Base-by-base conservation (phyloP, 768 basidiomycete species). In the Kwoniella heveanensis region DNA sequence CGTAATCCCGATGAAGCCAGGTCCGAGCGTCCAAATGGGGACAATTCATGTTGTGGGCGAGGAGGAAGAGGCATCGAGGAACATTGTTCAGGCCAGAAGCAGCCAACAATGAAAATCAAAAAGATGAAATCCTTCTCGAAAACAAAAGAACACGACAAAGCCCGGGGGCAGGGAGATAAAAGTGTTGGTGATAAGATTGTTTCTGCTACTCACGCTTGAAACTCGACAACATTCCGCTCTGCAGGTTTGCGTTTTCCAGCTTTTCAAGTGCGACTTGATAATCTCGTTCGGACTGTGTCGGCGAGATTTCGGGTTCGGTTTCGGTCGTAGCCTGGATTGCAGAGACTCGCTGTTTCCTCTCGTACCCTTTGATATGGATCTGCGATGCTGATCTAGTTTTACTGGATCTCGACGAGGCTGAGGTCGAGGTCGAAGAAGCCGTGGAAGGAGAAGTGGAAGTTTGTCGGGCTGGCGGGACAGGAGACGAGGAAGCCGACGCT, bases 201-300 rank as follows among this genome's bases (percentile, higher is more conserved):
- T 21, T 6, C 15, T 22, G 1, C 19, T 4, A 73, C 71, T 71
- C 72, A 76, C 72, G 72, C 65, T 76, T 76, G 62, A 73, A 73
- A 56, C 70, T 71, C 46, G 72, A 73, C 58, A 76, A 69, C 72
- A 76, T 76, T 52, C 71, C 68, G 68, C 68, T 69, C 50, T 69
- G 57, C 44, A 58, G 53, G 49, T 66, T 60, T 15, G 72, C 53
- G 29, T 63, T 55, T 60, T 65, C 68, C 22, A 73, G 48, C 27
- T 54, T 64, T 32, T 67, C 27, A 6, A 73, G 39, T 27, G 69
- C 69, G 32, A 52, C 24, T 44, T 54, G 47, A 57, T 71, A 71
- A 29, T 66, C 62, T 63, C 39, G 39, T 44, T 44, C 39, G 39
- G 39, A 44, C 39, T 44, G 39, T 7, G 39, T 44, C 39, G 39